phyloP scores from a whole-genome alignment of 805 yeast species.

The Blastobotrys attinorum region DNA sequence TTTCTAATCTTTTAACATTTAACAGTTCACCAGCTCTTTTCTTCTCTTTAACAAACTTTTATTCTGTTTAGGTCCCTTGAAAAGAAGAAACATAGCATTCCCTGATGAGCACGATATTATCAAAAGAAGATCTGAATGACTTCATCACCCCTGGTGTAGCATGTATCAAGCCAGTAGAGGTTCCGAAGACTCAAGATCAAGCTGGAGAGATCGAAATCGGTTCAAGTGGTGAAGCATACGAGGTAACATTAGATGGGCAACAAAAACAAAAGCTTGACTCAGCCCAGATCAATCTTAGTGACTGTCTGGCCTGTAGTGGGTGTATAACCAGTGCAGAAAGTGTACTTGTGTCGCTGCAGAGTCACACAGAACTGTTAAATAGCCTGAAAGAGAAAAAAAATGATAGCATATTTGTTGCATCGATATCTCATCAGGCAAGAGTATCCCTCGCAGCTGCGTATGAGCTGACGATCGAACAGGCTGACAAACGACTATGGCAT shows the following conservation, averaged over 20 bases:
- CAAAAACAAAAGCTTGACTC: slow-evolving; percentile 48
- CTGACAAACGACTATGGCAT: slow-evolving; percentile 54
- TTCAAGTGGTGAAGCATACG: slow-evolving; percentile 32
- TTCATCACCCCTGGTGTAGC: slow-evolving; percentile 92
- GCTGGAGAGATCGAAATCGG: slow-evolving; percentile 60
- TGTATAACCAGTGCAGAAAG: slow-evolving; percentile 98
- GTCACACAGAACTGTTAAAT: slow-evolving; percentile 67
- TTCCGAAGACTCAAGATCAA: slow-evolving; percentile 27
- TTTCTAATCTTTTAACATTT: too few species aligned
- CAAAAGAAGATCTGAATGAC: slow-evolving; percentile 88
- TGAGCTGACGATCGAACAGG: slow-evolving; percentile 40
- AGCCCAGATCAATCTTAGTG: slow-evolving; percentile 84
- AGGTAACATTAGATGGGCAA: slow-evolving; percentile 10
- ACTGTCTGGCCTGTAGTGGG: slow-evolving; percentile 94
- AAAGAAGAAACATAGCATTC: too few species aligned
- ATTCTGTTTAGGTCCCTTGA: too few species aligned
- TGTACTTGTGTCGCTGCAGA: slow-evolving; percentile 81
- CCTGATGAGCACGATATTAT: slow-evolving; percentile 88
- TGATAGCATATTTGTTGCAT: slow-evolving; percentile 51
- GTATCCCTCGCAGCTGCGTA: slow-evolving; percentile 72
- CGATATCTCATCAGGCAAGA: slow-evolving; percentile 80
- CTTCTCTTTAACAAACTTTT: too few species aligned
- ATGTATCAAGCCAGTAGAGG: slow-evolving; percentile 79
- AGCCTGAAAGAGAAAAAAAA: slow-evolving; percentile 36
- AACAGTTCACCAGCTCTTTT: too few species aligned